These are phyloP conservation scores for Catharanthus roseus DNA, from an alignment of 257 asterid genomes.

Conservation along the genomic window DNA sequence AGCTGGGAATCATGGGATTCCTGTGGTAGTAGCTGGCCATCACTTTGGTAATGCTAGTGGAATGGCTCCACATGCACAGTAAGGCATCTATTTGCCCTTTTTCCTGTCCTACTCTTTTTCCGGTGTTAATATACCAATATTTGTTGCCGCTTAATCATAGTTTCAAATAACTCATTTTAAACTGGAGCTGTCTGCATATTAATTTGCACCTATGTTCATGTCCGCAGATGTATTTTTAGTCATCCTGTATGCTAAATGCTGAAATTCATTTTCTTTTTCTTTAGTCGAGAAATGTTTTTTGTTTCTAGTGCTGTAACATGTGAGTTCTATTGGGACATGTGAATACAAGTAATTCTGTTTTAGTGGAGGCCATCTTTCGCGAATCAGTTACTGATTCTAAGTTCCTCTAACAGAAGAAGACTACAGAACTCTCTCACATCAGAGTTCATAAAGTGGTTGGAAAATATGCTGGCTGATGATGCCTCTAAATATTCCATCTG, in stretches of 20 bases:
- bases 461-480: no score
- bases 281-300: no score
- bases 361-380: background rate
- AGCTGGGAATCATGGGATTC: conserved; percentile 93
- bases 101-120: background rate
- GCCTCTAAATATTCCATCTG: background rate
- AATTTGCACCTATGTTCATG: background rate
- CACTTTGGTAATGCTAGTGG: conserved; percentile 97
- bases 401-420: no score
- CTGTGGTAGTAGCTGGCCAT: conserved; percentile 88
- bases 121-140: background rate
- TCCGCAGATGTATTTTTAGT: background rate
- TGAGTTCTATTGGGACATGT: no score
- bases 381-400: no score
- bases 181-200: background rate
- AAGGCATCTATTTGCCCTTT: conserved; percentile 29
- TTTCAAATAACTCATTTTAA: background rate
- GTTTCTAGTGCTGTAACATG: no score
- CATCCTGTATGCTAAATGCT: background rate
- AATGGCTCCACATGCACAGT: conserved; percentile 99
- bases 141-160: background rate
- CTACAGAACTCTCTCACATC: background rate
- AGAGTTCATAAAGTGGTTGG: background rate
- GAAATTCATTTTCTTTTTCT: no score
- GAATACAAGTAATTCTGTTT: no score